Base-by-base conservation (phyloP, 2,329 filamentous ascomycete genomes). In the Ophiostoma sp. region DNA sequence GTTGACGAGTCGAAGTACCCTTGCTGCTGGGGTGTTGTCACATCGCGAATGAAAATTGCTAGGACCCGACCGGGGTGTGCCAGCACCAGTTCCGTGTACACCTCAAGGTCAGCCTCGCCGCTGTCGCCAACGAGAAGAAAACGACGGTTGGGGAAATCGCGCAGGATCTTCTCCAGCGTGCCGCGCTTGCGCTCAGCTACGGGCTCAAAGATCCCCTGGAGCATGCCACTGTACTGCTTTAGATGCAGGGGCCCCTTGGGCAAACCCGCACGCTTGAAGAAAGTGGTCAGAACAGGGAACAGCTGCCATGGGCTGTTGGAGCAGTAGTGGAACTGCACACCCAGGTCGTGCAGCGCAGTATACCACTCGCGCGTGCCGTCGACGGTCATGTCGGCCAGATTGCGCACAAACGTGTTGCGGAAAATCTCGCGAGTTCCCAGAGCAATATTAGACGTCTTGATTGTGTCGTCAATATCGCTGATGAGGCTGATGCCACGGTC, bases 231-330 rank as follows among this genome's bases (percentile, higher is more conserved):
- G 78, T 99, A 99, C 72, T 96, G 92, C 77, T 99, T 99, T 72
- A 99, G 78, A 76, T 99, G 96, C 72, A 98, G 91, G 0, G 94
- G 97, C 0, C 95, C 96, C 0, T 86, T 86, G 0, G 95, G 95
- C 1, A 99, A 80, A 1, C 90, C 90, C 6, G 91, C 90, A 55
- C 89, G 79, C 72, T 88, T 87, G 77, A 98, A 96, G 76, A 90
- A 99, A 67, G 86, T 92, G 5, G 91, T 89, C 11, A 99, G 81
- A 2, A 98, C 87, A 0, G 95, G 95, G 74, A 92, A 99, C 6
- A 99, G 84, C 76, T 99, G 96, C 96, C 96, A 99, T 0, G 95
- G 95, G 66, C 94, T 96, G 78, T 99, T 99, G n/a, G 95, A 99
- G 72, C 97, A 96, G 77, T 99, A 99, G 76, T 99, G 96, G 66